Evolutionary conservation across 2,329 filamentous ascomycete genomes (phyloP).

Genomic region (Diaporthe caulivora): DNA sequence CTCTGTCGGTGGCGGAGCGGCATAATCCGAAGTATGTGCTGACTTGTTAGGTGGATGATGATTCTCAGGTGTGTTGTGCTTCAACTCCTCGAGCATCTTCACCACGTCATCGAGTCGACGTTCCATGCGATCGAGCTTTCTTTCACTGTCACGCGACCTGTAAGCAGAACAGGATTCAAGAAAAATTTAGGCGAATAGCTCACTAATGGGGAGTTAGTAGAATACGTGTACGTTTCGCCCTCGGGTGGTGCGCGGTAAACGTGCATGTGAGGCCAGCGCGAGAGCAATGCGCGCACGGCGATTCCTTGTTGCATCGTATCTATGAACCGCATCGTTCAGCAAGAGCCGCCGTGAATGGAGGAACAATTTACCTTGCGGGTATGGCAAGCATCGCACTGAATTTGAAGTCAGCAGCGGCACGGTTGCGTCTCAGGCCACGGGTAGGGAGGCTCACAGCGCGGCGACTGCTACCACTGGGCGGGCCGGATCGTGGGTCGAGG

Average conservation of each 20-base stretch:
- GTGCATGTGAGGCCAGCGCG: background rate
- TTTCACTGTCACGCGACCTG: background rate
- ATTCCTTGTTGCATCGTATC: slow-evolving; percentile 19
- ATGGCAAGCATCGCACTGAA: slow-evolving; percentile 10
- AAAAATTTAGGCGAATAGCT: no score
- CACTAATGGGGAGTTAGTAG: slow-evolving; percentile 6
- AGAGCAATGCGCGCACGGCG: slow-evolving; percentile 1
- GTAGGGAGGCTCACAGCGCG: background rate
- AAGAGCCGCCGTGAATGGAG: background rate
- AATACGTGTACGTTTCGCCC: background rate
- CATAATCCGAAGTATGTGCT: background rate
- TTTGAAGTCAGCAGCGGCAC: background rate
- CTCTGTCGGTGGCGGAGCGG: background rate
- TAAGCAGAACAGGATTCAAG: background rate
- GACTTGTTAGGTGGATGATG: background rate
- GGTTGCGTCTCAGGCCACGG: background rate
- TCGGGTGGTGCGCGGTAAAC: background rate
- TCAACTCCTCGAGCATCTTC: slow-evolving; percentile 6
- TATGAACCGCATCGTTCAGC: background rate
- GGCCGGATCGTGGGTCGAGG: background rate
- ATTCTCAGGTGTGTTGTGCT: background rate
- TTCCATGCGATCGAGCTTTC: background rate
- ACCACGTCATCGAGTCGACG: background rate
- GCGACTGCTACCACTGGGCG: background rate
- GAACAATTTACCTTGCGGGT: background rate